phyloP scores from a whole-genome alignment of 1,284 basidiomycete species.

The Cutaneotrichosporon dermatis region DNA sequence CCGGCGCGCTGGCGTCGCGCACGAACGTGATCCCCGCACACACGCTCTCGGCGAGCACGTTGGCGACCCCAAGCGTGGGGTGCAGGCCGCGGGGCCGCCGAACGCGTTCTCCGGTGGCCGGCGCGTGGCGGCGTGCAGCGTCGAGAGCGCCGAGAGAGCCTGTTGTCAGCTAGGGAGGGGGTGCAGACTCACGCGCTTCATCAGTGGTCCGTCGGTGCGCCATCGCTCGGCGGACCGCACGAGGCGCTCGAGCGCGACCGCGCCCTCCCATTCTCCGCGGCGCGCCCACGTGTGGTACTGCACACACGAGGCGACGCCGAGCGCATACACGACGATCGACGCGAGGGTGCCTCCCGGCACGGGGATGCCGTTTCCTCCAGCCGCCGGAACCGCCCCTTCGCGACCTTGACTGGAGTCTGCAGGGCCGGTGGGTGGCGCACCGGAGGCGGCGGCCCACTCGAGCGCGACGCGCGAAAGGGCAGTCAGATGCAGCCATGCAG shows the following conservation, averaged over 20 bases:
- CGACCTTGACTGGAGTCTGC: too few relatives aligned
- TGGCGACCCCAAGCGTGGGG: conserved; percentile 29
- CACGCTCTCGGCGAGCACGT: conserved; percentile 26
- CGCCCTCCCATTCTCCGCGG: conserved; percentile 32
- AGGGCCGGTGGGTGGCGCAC: conserved; percentile 13
- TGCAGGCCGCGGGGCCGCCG: conserved; percentile 26
- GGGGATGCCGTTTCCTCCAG: too few relatives aligned
- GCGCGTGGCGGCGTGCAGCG: conserved; percentile 19
- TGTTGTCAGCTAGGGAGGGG: conserved; percentile 8
- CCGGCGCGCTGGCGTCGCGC: conserved; percentile 22
- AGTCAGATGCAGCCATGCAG: conserved; percentile 24
- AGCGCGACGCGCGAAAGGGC: conserved; percentile 16
- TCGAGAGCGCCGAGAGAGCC: conserved; percentile 18
- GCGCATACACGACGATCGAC: conserved; percentile 15
- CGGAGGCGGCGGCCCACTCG: conserved; percentile 26
- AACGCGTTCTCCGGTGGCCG: conserved; percentile 10
- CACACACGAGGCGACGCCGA: conserved; percentile 18
- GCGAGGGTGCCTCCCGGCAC: background rate
- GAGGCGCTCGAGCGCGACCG: conserved; percentile 24
- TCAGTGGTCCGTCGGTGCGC: conserved; percentile 1
- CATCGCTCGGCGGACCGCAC: conserved; percentile 20
- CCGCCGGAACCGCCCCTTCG: too few relatives aligned
- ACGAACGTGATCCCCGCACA: conserved; percentile 29
- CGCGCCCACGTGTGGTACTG: conserved; percentile 27
- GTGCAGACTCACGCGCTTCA: conserved; percentile 14